These are phyloP conservation scores for Phialophora chinensis DNA, from an alignment of 2,329 filamentous ascomycete species.

Conservation along the genomic window DNA sequence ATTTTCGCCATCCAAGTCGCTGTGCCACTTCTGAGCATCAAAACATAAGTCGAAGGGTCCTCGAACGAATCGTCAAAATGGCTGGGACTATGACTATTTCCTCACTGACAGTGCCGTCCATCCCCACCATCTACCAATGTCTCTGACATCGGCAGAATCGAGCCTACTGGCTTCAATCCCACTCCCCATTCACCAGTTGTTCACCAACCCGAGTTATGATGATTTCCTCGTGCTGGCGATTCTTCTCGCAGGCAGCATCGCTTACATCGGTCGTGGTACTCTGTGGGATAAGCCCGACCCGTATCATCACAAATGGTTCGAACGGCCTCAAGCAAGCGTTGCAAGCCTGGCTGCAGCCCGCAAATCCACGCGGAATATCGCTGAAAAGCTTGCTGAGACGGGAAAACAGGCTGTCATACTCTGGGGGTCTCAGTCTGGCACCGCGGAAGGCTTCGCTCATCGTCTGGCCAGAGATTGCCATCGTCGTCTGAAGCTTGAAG, in stretches of 20 bases:
- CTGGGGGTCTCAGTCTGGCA: constrained; percentile 94
- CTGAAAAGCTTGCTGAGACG: constrained; percentile 50
- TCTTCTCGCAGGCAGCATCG: not conserved
- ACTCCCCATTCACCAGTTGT: not conserved
- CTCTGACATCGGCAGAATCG: not conserved
- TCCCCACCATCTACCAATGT: too few relatives aligned
- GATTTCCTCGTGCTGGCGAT: not conserved
- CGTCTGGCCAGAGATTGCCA: constrained; percentile 89
- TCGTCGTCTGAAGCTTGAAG: constrained; percentile 81
- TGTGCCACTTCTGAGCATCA: not conserved
- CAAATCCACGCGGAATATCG: constrained; percentile 49
- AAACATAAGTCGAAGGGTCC: not conserved
- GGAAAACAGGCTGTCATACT: constrained; percentile 67
- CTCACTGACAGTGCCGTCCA: not conserved
- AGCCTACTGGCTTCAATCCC: not conserved
- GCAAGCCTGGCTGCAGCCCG: constrained; percentile 31
- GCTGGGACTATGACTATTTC: not conserved
- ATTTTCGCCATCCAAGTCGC: not conserved
- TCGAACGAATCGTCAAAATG: not conserved
- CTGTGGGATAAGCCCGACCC: constrained; percentile 59
- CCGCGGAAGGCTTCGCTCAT: constrained; percentile 91
- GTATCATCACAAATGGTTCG: constrained; percentile 55
- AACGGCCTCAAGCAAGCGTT: constrained; percentile 55
- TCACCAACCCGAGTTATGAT: not conserved
- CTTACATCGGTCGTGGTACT: not conserved